Evolutionary conservation across 1,284 basidiomycete species (phyloP).

Genomic region (Gastroboletus turbinatus): DNA sequence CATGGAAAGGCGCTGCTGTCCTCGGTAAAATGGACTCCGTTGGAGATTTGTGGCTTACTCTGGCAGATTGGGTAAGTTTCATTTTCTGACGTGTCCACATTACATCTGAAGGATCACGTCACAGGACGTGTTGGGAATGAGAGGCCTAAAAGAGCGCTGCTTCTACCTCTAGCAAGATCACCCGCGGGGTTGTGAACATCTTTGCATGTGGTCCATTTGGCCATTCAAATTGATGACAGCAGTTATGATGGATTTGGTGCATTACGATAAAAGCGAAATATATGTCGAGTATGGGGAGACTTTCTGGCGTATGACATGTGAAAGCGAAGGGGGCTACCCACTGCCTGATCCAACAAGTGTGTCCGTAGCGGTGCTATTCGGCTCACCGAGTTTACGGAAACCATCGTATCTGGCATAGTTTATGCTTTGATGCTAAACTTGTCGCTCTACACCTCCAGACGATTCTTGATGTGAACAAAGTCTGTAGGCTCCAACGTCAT

Average conservation of each 20-base stretch:
- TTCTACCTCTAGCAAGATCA: slow-evolving; percentile 54
- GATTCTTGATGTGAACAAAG: slow-evolving; percentile 50
- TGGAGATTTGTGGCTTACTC: slow-evolving; percentile 86
- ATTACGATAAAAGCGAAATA: slow-evolving; percentile 18
- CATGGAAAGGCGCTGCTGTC: slow-evolving; percentile 96
- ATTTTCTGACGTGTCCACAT: slow-evolving; percentile 6
- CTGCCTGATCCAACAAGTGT: background rate
- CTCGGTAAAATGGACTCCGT: slow-evolving; percentile 90
- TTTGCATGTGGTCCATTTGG: background rate
- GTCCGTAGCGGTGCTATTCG: slow-evolving; percentile 3
- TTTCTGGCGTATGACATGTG: slow-evolving; percentile 8
- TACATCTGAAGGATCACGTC: slow-evolving; percentile 8
- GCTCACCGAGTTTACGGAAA: slow-evolving; percentile 13
- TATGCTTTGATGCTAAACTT: slow-evolving; percentile 10
- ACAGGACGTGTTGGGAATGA: slow-evolving; percentile 76
- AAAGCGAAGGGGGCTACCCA: slow-evolving; percentile 1
- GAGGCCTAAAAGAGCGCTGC: slow-evolving; percentile 77
- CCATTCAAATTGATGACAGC: background rate
- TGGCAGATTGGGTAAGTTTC: slow-evolving; percentile 79
- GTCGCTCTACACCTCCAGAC: slow-evolving; percentile 40
- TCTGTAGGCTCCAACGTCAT: slow-evolving; percentile 44
- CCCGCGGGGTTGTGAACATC: background rate
- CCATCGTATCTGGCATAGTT: slow-evolving; percentile 23
- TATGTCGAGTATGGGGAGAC: background rate
- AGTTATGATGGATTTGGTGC: slow-evolving; percentile 1